Evolutionary conservation across 2,329 filamentous ascomycete genomes (phyloP), one percentile per base, ranked within the genome.

Genomic region (Colletotrichum sp.): DNA sequence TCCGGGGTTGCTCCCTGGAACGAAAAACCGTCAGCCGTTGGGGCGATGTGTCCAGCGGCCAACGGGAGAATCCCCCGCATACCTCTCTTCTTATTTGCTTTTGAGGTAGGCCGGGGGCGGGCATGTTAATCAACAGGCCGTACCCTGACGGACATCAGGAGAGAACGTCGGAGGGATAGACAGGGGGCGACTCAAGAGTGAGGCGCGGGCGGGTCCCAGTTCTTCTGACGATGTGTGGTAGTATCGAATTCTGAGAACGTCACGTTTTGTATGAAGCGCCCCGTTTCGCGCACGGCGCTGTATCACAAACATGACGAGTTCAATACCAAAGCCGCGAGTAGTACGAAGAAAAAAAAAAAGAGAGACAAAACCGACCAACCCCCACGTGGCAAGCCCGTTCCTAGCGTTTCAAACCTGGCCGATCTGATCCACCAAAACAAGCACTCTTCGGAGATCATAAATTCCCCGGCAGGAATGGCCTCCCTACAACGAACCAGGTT

Each of bases 51-150:
- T 59, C 59, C 71, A 61, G 43, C 58, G 48, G n/a, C 58, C 21
- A 32, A 48, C 72, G 69, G 72, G 72, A 72, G 18, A 55, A 72
- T 74, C 69, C 62, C 72, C 69, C 72, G 62, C 72, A 43, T 63
- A 55, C 21, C 61, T 38, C 48, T 18, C n/a, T 34, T 21, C n/a
- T 34, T 18, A 48, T 55, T 62, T 56, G 43, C 43, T 34, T 30
- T 21, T 24, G 34, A 24, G 34, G 58, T 12, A 4, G 30, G 18
- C 38, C 32, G 61, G 13, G 34, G 32, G 56, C 16, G 28, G n/a
- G 26, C 56, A 30, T 59, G 26, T 59, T 3, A 18, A 59, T 9
- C 56, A 59, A 61, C 28, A 61, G n/a, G 28, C 43, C n/a, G 43
- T 52, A 21, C 43, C 43, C 43, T 52, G 43, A 52, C n/a, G 43